phyloP scores from a whole-genome alignment of 805 yeast genomes.

The Teunomyces aglyptinius region DNA sequence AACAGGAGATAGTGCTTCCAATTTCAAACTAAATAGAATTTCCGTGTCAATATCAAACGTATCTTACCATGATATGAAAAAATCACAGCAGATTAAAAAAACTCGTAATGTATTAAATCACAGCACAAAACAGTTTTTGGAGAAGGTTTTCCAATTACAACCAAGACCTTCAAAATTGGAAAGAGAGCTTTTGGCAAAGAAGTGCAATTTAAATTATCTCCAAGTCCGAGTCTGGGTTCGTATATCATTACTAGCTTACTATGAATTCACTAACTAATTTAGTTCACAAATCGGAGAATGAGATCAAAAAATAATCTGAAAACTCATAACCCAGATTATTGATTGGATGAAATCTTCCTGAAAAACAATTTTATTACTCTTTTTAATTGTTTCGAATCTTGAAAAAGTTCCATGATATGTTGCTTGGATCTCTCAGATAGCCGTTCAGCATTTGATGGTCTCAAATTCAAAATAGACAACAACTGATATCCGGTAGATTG shows the following conservation, averaged over 20 bases:
- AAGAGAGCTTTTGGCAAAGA: constrained; percentile 24
- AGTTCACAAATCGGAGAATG: constrained; percentile 32
- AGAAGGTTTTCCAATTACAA: constrained; percentile 10
- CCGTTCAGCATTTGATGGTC: not conserved
- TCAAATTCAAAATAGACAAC: constrained; percentile 7
- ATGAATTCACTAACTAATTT: constrained; percentile 8
- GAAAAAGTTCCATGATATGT: constrained; percentile 6
- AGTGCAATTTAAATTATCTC: constrained; percentile 21
- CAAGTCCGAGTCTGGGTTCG: constrained; percentile 37
- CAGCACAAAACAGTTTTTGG: constrained; percentile 12
- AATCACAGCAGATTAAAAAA: not conserved
- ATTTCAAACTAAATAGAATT: not conserved
- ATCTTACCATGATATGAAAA: not conserved
- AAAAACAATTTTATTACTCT: constrained; percentile 5
- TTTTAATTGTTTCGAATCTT: constrained; percentile 1
- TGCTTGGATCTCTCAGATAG: not conserved
- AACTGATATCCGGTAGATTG: constrained; percentile 15
- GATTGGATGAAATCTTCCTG: not conserved
- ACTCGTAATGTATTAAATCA: not conserved
- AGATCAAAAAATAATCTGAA: constrained; percentile 14
- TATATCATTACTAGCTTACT: constrained; percentile 1
- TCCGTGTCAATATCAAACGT: not conserved
- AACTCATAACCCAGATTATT: not conserved
- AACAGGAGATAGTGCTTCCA: not conserved
- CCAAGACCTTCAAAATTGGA: constrained; percentile 27